Evolutionary conservation across 2,329 filamentous ascomycete species (phyloP).

Genomic region (Trichoderma cornu-damae): DNA sequence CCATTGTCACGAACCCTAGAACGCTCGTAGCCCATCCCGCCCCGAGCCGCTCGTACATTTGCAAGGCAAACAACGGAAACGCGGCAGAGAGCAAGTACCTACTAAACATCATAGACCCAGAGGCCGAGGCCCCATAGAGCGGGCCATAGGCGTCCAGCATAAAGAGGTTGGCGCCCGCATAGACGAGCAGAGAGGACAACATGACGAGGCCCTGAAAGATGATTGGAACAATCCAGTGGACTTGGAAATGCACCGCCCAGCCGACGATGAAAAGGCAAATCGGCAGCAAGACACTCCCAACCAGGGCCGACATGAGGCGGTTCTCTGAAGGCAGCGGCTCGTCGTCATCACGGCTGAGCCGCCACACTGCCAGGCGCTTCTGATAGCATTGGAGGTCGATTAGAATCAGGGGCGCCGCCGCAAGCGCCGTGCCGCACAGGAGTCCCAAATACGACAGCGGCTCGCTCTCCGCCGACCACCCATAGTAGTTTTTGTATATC

Average conservation of each 20-base stretch:
- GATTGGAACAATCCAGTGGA: slow-evolving; percentile 26
- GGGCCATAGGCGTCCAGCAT: slow-evolving; percentile 30
- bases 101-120: slow-evolving; percentile 26
- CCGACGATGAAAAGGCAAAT: slow-evolving; percentile 64
- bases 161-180: slow-evolving; percentile 28
- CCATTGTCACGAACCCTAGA: slow-evolving; percentile 37
- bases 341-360: slow-evolving; percentile 43
- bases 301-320: slow-evolving; percentile 55
- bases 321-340: slow-evolving; percentile 57
- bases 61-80: slow-evolving; percentile 42
- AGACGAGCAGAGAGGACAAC: slow-evolving; percentile 27
- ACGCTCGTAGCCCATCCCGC: slow-evolving; percentile 43
- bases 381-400: slow-evolving; percentile 52
- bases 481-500: slow-evolving; percentile 57
- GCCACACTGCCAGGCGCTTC: slow-evolving; percentile 43
- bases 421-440: slow-evolving; percentile 58
- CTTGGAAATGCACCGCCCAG: slow-evolving; percentile 46
- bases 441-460: slow-evolving; percentile 65
- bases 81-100: slow-evolving; percentile 54
- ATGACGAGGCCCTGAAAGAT: slow-evolving; percentile 27
- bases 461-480: slow-evolving; percentile 55
- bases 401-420: slow-evolving; percentile 37
- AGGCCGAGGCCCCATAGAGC: slow-evolving; percentile 27
- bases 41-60: slow-evolving; percentile 38
- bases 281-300: slow-evolving; percentile 59